Evolutionary conservation across 2,329 filamentous ascomycete genomes (phyloP), one percentile per base, ranked within the genome.

Genomic region (Dichotomopilus funicola): DNA sequence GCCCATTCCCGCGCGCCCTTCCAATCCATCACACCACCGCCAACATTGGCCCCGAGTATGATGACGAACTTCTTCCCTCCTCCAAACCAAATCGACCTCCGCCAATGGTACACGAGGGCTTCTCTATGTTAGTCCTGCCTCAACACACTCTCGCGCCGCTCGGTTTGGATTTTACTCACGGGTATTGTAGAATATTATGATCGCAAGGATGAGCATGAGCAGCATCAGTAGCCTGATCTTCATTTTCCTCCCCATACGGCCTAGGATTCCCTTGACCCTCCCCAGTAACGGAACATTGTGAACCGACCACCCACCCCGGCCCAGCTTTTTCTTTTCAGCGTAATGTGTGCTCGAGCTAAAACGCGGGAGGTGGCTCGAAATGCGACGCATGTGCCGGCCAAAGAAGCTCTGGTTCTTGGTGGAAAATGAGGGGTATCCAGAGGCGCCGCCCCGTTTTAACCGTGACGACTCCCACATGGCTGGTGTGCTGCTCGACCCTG

Each of bases 21-120:
- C 92, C 91, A 96, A 68, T 96, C 92, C 91, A 97, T 97, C 6
- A 99, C 94, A 65, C 94, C 94, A 57, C 94, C 94, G 49, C 94
- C 94, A 61, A 95, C 82, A 67, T 99, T 99, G 54, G 94, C 91
- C 31, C 88, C 91, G 19, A 97, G 78, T 60, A 99, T 91, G 53
- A 99, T 87, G 61, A 99, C 94, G 67, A 88, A 91, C 67, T 96
- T 97, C 67, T 86, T 85, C 19, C 94, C 94, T 49, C 89, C 89
- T 50, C 92, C 91, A 3, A 95, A 77, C 72, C 80, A 80, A 38
- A 85, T 75, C 47, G 86, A 79, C 72, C 88, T 80, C 65, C 90
- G 83, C 76, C 89, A 96, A 69, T 74, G 73, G 63, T 81, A 81
- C 37, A 77, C 65, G 5, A 82, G 67, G 31, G 78, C 79, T 81